Percentiles rank a stretch among this genome's conserved stretches.
phyloP scores from a whole-genome alignment of 306 rosid species.

The Trifolium repens region DNA sequence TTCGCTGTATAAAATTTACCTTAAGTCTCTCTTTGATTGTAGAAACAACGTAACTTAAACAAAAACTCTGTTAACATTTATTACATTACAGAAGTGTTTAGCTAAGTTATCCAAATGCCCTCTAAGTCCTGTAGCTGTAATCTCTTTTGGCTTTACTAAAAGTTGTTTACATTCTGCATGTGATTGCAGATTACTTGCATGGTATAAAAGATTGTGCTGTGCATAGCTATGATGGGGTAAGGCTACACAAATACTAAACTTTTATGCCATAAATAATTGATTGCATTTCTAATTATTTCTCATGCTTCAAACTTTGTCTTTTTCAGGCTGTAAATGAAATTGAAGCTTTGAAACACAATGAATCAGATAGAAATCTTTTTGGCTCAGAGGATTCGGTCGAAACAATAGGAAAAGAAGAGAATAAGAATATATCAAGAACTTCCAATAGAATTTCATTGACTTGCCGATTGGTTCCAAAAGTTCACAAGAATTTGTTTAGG shows the following conservation, averaged over 20 bases:
- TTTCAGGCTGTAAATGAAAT: conserved; percentile 72
- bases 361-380: conserved; percentile 30
- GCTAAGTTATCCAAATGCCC: not conserved
- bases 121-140: not conserved
- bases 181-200: conserved; percentile 81
- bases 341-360: conserved; percentile 51
- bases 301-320: conserved; percentile 32
- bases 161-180: conserved; percentile 12
- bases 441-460: conserved; percentile 75
- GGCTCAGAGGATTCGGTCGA: conserved; percentile 43
- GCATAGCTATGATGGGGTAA: conserved; percentile 71
- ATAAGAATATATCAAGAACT: conserved; percentile 56
- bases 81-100: not conserved
- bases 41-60: not conserved
- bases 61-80: not conserved
- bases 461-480: conserved; percentile 78
- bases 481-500: conserved; percentile 74
- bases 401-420: conserved; percentile 35
- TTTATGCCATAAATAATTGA: conserved; percentile 1
- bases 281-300: conserved; percentile 23
- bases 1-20: not conserved
- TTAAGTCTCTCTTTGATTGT: not conserved
- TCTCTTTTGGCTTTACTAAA: conserved; percentile 1
- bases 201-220: conserved; percentile 63
- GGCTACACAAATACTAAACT: conserved; percentile 17